phyloP scores from a whole-genome alignment of 106 monocot species.

The Xerophyta viscosa region DNA sequence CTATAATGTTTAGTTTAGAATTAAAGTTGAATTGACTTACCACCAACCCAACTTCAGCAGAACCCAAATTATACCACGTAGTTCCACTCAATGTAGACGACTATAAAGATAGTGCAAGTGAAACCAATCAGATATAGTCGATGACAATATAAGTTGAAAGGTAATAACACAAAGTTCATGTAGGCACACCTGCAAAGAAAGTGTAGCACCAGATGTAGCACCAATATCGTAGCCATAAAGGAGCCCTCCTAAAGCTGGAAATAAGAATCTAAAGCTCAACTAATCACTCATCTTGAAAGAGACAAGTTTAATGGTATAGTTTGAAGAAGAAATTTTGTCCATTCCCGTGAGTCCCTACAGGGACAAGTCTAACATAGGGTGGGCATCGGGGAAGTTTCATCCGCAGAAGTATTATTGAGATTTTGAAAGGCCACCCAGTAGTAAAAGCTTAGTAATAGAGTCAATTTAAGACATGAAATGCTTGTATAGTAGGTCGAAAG shows the following conservation, averaged over 20 bases:
- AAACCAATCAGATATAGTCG: background rate
- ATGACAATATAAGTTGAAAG: background rate
- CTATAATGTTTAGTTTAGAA: no score
- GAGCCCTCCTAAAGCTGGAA: slow-evolving; percentile 91
- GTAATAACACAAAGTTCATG: background rate
- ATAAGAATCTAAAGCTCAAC: slow-evolving; percentile 64
- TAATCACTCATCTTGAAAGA: slow-evolving; percentile 8
- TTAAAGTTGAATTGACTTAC: no score
- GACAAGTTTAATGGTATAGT: background rate
- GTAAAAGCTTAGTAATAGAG: no score
- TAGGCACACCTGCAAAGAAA: slow-evolving; percentile 62
- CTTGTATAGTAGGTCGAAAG: no score
- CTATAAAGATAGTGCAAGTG: slow-evolving; percentile 30
- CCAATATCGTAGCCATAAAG: slow-evolving; percentile 98
- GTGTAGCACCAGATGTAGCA: slow-evolving; percentile 91
- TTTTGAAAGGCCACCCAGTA: no score
- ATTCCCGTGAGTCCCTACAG: no score
- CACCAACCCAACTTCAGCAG: slow-evolving; percentile 81
- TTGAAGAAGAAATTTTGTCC: background rate
- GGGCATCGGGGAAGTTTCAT: no score
- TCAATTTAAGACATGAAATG: no score
- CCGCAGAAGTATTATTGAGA: no score
- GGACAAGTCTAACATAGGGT: no score
- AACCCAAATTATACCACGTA: slow-evolving; percentile 73
- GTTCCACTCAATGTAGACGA: slow-evolving; percentile 80